Base-by-base conservation (phyloP, 83 land plant genomes). In the Diphasiastrum complanatum region DNA sequence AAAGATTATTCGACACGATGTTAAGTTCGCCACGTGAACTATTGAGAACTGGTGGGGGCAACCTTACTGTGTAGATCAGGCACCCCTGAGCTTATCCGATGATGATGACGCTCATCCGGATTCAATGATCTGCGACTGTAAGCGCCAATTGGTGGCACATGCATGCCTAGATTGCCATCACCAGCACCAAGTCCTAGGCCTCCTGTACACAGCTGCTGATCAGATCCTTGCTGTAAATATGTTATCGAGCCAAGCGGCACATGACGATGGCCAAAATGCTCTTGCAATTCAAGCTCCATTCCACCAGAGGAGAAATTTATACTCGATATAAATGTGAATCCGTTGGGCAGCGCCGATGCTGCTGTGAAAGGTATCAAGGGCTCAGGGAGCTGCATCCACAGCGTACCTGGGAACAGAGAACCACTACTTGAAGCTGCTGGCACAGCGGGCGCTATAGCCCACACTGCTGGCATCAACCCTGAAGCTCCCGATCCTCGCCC, bases 171-270 rank as follows among this genome's bases (percentile, higher is more conserved):
- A 33, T 67, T 48, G 29, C 51, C 50, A 20, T 67, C 70, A 4
- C 66, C n/a, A n/a, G n/a, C 51, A 22, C 70, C 70, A 28, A 58
- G 36, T 16, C 70, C 70, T 22, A 67, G 37, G n/a, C 70, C 63
- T 23, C 46, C 37, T 43, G 41, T 46, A 8, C 59, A 46, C 40
- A 65, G 31, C 34, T 56, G 63, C 41, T 67, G 70, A n/a, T n/a
- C n/a, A 28, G 41, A 36, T 46, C 58, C 63, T 51, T 67, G 70
- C 34, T 56, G 65, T 27, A 67, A n/a, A n/a, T n/a, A n/a, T n/a
- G n/a, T 22, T 63, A 67, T 67, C 27, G 70, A 67, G 18, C 70
- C 70, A 30, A 67, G 64, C 14, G 70, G 66, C 70, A 67, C 45
- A 46, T 67, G 70, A 24, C n/a, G n/a, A n/a, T 58, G 64, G 23